A percentile compares a stretch with the other conserved stretches of the same genome.
These are phyloP conservation scores for Austroboletus rostrupii DNA, from an alignment of 1,284 basidiomycete genomes.

Conservation along the genomic window DNA sequence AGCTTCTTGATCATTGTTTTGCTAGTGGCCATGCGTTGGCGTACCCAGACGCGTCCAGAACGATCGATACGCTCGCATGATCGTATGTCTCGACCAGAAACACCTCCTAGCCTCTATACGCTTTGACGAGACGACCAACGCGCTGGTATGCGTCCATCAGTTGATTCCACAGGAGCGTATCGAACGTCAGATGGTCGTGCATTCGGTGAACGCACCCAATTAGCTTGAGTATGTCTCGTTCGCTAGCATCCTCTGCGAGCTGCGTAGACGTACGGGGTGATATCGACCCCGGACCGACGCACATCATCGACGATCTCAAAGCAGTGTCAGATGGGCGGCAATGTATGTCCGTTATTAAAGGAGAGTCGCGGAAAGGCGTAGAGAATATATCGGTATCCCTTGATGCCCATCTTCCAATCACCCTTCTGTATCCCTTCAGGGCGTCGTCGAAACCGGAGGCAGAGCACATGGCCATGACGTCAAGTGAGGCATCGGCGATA, in stretches of 20 bases:
- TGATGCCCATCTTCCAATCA: slow-evolving; percentile 41
- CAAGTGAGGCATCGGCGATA: slow-evolving; percentile 46
- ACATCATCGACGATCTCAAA: slow-evolving; percentile 84
- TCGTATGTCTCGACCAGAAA: slow-evolving; percentile 62
- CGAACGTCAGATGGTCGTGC: slow-evolving; percentile 77
- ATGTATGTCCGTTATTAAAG: slow-evolving; percentile 37
- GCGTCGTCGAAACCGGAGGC: slow-evolving; percentile 54
- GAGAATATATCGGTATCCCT: slow-evolving; percentile 60
- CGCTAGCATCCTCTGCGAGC: slow-evolving; percentile 36
- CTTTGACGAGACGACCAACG: slow-evolving; percentile 64
- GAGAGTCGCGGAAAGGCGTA: slow-evolving; percentile 57
- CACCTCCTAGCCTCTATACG: slow-evolving; percentile 79
- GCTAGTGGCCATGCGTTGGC: slow-evolving; percentile 51
- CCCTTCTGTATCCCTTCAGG: slow-evolving; percentile 53
- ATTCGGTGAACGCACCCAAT: slow-evolving; percentile 57
- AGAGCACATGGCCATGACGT: slow-evolving; percentile 58
- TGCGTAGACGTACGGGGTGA: slow-evolving; percentile 67
- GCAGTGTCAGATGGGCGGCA: slow-evolving; percentile 62
- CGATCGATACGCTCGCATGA: slow-evolving; percentile 71
- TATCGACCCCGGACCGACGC: slow-evolving; percentile 58
- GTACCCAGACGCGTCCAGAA: slow-evolving; percentile 80
- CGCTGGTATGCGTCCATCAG: slow-evolving; percentile 89
- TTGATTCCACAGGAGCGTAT: slow-evolving; percentile 78
- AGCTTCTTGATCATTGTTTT: slow-evolving; percentile 49
- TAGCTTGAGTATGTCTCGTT: slow-evolving; percentile 34